Conservation (phyloP, 441 rosid species). For the Arabidopsis hybrid region DNA sequence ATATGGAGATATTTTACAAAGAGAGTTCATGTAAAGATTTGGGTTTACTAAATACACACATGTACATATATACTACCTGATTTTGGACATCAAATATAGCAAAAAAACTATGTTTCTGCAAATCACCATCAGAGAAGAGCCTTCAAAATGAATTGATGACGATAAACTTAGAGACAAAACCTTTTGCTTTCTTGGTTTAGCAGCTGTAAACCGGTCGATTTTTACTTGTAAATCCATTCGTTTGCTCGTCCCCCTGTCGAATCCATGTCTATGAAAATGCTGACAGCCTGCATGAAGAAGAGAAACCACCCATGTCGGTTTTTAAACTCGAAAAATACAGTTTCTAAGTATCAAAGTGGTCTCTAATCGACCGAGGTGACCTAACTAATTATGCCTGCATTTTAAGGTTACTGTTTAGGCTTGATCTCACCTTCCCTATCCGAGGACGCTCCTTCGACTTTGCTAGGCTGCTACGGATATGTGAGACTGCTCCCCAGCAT, state of each 20-base stretch:
- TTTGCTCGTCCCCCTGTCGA: slow-evolving; percentile 90
- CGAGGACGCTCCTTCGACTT: slow-evolving; percentile 89
- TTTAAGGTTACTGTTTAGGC: not conserved
- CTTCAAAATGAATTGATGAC: slow-evolving; percentile 29
- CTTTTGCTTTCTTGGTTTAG: slow-evolving; percentile 23
- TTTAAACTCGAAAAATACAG: not conserved
- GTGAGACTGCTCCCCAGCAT: slow-evolving; percentile 97
- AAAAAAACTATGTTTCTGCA: slow-evolving; percentile 27
- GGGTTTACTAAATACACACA: slow-evolving; percentile 35
- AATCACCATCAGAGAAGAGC: slow-evolving; percentile 25
- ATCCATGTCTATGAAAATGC: slow-evolving; percentile 97
- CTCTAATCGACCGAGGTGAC: slow-evolving; percentile 10
- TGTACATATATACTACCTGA: slow-evolving; percentile 9
- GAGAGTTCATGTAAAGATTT: slow-evolving; percentile 25
- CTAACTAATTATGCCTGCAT: not conserved
- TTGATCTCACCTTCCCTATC: slow-evolving; percentile 77
- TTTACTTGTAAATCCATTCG: slow-evolving; percentile 96
- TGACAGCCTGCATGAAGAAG: slow-evolving; percentile 74
- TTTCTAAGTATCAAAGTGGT: slow-evolving; percentile 5
- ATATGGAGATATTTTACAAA: slow-evolving; percentile 20
- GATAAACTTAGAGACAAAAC: not conserved
- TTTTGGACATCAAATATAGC: slow-evolving; percentile 27
- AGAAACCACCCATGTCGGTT: not conserved
- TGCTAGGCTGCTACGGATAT: slow-evolving; percentile 83
- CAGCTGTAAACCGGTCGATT: slow-evolving; percentile 1